Evolutionary conservation across 2,329 filamentous ascomycete species (phyloP).

Genomic region (Ambrosiella beaveri): DNA sequence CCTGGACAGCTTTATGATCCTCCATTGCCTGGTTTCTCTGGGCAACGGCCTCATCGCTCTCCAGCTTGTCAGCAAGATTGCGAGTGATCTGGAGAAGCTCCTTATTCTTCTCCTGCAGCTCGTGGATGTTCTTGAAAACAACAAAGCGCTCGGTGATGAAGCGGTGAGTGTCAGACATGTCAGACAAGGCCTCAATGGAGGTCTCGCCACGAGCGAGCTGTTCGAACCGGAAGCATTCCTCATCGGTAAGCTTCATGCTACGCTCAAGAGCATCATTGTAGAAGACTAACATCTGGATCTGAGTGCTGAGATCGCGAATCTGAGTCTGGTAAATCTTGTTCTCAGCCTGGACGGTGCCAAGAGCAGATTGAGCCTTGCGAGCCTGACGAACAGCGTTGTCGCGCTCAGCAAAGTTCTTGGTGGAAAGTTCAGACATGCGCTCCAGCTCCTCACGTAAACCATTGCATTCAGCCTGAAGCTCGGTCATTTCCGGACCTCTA

Average conservation of each 20-base stretch:
- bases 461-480: conserved; percentile 65
- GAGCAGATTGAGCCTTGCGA: conserved; percentile 59
- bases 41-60: conserved; percentile 68
- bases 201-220: conserved; percentile 62
- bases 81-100: conserved; percentile 69
- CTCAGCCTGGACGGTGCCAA: conserved; percentile 48
- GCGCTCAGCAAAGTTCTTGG: conserved; percentile 64
- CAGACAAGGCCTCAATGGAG: conserved; percentile 50
- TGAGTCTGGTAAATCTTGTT: conserved; percentile 68
- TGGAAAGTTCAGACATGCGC: conserved; percentile 70
- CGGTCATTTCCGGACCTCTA: conserved; percentile 74
- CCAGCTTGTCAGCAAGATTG: conserved; percentile 73
- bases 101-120: conserved; percentile 76
- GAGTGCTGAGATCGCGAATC: conserved; percentile 72
- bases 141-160: conserved; percentile 84
- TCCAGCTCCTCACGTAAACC: conserved; percentile 64
- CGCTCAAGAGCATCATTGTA: conserved; percentile 71
- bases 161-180: conserved; percentile 68
- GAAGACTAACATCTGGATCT: conserved; percentile 79
- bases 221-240: conserved; percentile 60
- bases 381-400: conserved; percentile 63
- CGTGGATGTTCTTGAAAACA: conserved; percentile 68
- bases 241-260: conserved; percentile 51
- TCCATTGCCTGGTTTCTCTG: conserved; percentile 44
- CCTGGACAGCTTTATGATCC: conserved; percentile 56